A percentile compares a stretch with the other conserved stretches of the same genome.
Evolutionary conservation across 257 asterid species (phyloP).

Genomic region (Solanum bukasovii): DNA sequence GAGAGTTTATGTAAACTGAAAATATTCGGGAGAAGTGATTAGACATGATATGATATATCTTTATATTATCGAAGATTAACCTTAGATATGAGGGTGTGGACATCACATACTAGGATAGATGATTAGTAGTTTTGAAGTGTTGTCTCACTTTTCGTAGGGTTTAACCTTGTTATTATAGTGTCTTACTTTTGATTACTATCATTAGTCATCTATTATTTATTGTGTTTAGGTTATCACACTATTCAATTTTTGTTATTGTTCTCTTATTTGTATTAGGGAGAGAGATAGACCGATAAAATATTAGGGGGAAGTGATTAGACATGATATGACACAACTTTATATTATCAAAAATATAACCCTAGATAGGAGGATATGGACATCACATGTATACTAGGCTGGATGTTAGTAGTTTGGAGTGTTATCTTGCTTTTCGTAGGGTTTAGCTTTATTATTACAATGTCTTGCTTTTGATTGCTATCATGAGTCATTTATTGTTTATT

Average conservation of each 20-base stretch:
- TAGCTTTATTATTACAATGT: background rate
- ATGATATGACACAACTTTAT: background rate
- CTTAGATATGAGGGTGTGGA: background rate
- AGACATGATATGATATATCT: background rate
- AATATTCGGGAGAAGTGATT: background rate
- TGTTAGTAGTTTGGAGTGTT: background rate
- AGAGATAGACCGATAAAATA: background rate
- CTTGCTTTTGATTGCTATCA: background rate
- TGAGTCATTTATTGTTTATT: background rate
- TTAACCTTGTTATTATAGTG: background rate
- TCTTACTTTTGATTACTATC: background rate
- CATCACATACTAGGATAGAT: background rate
- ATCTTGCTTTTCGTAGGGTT: background rate
- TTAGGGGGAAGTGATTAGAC: accelerated
- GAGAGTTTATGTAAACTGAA: background rate
- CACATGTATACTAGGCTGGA: background rate
- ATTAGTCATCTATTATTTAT: too few relatives aligned
- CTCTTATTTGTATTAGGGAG: background rate
- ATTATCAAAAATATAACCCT: background rate
- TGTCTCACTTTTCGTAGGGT: background rate
- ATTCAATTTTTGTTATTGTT: background rate
- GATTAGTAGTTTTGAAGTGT: background rate
- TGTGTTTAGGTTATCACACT: background rate
- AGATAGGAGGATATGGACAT: background rate
- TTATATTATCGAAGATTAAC: background rate